phyloP scores from a whole-genome alignment of 768 basidiomycete genomes.

The Kwoniella sp. region DNA sequence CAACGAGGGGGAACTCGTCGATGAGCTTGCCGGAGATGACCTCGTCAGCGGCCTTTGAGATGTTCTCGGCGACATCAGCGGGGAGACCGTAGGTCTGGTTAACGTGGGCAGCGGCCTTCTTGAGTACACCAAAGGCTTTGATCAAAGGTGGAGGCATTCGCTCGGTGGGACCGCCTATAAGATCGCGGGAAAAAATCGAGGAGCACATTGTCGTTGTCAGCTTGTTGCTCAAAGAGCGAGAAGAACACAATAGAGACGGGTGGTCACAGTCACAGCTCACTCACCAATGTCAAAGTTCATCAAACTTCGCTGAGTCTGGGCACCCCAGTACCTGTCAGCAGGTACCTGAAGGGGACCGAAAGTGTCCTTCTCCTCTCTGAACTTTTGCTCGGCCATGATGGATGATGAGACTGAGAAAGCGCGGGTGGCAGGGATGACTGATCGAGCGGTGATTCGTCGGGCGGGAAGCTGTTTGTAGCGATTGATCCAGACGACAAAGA shows the following conservation, averaged over 20 bases:
- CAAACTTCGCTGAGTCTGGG: conserved; percentile 94
- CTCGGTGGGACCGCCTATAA: conserved; percentile 71
- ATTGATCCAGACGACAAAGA: not conserved
- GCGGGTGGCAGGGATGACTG: conserved; percentile 16
- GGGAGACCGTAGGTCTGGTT: conserved; percentile 90
- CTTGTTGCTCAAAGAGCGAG: too few species aligned
- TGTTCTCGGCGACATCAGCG: conserved; percentile 79
- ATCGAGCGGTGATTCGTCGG: conserved; percentile 22
- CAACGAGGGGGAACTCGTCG: conserved; percentile 96
- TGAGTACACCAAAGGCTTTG: conserved; percentile 95
- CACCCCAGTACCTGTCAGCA: conserved; percentile 90
- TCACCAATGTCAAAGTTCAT: conserved; percentile 96
- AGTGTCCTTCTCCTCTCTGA: conserved; percentile 83
- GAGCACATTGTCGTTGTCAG: too few species aligned
- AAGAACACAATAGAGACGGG: too few species aligned
- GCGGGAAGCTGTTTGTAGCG: conserved; percentile 25
- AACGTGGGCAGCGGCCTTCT: conserved; percentile 91
- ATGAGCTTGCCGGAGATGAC: conserved; percentile 93
- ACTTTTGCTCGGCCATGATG: conserved; percentile 56
- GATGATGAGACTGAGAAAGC: conserved; percentile 25
- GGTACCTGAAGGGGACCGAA: conserved; percentile 93
- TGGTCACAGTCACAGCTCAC: too few species aligned
- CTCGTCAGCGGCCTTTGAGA: conserved; percentile 91
- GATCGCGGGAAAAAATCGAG: not conserved
- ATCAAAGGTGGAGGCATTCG: conserved; percentile 92